Evolutionary conservation across 2,329 filamentous ascomycete genomes (phyloP).

Genomic region (Stagonosporopsis rhizophila): DNA sequence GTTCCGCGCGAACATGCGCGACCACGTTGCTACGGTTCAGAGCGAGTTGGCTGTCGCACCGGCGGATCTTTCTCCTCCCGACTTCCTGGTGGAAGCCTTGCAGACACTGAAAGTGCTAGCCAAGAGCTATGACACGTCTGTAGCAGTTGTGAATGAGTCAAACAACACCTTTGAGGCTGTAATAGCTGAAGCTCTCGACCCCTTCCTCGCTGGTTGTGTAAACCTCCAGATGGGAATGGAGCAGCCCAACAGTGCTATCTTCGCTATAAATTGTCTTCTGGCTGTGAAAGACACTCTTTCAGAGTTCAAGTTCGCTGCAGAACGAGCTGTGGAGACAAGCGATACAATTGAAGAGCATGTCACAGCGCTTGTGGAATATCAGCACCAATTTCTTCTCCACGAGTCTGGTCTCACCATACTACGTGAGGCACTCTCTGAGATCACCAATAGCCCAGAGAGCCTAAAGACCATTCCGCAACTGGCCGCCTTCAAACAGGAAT

Average conservation of each 20-base stretch:
- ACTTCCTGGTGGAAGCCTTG: conserved; percentile 81
- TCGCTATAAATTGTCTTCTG: conserved; percentile 74
- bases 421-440: conserved; percentile 62
- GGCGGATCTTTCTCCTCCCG: conserved; percentile 76
- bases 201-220: conserved; percentile 79
- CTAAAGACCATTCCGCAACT: conserved; percentile 63
- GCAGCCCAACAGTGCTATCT: conserved; percentile 69
- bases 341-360: conserved; percentile 63
- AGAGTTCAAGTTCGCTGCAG: conserved; percentile 69
- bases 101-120: conserved; percentile 80
- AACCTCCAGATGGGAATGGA: conserved; percentile 69
- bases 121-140: conserved; percentile 84
- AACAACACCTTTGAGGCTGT: conserved; percentile 77
- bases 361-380: conserved; percentile 67
- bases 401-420: conserved; percentile 76
- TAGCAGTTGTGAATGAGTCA: conserved; percentile 62
- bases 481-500: conserved; percentile 64
- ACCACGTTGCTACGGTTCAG: conserved; percentile 78
- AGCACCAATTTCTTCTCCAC: conserved; percentile 75
- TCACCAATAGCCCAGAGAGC: conserved; percentile 55
- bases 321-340: conserved; percentile 63
- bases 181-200: conserved; percentile 80
- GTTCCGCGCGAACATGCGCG: conserved; percentile 81
- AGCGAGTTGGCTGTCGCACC: conserved; percentile 73
- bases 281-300: conserved; percentile 64